Evolutionary conservation across 1,139 yeast genomes (phyloP), one percentile per base, ranked within the genome.

Genomic region (Protomyces inundatus): DNA sequence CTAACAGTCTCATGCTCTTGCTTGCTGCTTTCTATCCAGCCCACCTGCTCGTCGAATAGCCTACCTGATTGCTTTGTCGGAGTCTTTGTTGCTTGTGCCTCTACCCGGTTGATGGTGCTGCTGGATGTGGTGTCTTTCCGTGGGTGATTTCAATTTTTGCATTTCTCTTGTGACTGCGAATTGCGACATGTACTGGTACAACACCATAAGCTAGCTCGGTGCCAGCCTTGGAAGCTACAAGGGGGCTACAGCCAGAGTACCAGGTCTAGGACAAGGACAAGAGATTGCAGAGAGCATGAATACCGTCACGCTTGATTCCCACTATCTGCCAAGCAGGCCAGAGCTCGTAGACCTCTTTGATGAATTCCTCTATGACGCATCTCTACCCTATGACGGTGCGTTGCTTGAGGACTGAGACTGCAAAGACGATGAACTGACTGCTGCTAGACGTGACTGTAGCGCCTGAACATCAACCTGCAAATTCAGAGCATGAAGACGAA

Each of bases 401-500:
- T 42, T 14, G 23, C 48, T 16, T 16, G 9, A 10, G 4, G 30
- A 12, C 16, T 16, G n/a, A 5, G 30, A 6, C 7, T 4, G 3
- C 32, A 6, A 42, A 4, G 48, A 10, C 23, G 2, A 30, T 10
- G 5, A 7, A 70, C 52, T 55, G 34, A 14, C 35, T 12, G 63
- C 23, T 16, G 48, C 23, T 16, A 42, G 48, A 64, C 39, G 72
- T 76, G 48, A 66, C 66, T 6, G 71, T 75, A 14, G 71, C 75
- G 7, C 70, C 72, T 6, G 76, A 73, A 55, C 73, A 70, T 54
- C 71, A 70, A 65, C 76, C 77, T 3, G 65, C 69, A 55, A 71
- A 70, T 53, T 73, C 73, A 9, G 77, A 74, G 45, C 77, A 74
- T 53, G 76, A 74, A 45, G 77, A 75, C 58, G 77, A 74, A 36